A percentile compares a stretch with the other conserved stretches of the same genome.
phyloP scores from a whole-genome alignment of 2,329 filamentous ascomycete genomes.

The Grosmannia serpens region DNA sequence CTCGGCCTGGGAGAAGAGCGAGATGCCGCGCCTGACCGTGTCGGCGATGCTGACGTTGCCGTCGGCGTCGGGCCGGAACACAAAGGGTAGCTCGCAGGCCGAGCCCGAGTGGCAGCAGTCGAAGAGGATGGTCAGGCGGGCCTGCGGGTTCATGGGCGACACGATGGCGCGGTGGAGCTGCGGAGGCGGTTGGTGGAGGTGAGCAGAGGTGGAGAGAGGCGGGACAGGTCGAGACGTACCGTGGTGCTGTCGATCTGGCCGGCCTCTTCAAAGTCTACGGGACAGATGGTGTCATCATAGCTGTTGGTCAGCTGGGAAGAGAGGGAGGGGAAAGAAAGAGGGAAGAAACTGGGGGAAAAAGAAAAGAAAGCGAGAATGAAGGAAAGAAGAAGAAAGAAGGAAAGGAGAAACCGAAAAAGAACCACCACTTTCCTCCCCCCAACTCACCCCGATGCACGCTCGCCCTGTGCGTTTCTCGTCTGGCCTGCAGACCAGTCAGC shows the following conservation, averaged over 20 bases:
- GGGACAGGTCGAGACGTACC: slow-evolving; percentile 8
- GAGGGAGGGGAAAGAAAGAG: neutral
- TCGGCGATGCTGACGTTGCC: slow-evolving; percentile 45
- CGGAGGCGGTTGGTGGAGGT: neutral
- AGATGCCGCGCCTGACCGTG: slow-evolving; percentile 38
- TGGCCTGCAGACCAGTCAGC: slow-evolving; percentile 21
- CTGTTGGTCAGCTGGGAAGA: slow-evolving; percentile 12
- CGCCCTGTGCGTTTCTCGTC: slow-evolving; percentile 31
- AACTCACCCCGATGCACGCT: slow-evolving; percentile 21
- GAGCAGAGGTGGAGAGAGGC: neutral
- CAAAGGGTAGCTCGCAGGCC: slow-evolving; percentile 45
- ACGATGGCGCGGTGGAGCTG: slow-evolving; percentile 39
- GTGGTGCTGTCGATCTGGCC: slow-evolving; percentile 42
- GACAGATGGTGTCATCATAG: slow-evolving; percentile 40
- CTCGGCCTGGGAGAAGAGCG: slow-evolving; percentile 36
- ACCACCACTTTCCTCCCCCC: too few relatives aligned
- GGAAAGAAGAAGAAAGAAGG: neutral
- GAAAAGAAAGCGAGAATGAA: neutral
- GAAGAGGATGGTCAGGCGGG: slow-evolving; percentile 43
- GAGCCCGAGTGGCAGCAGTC: slow-evolving; percentile 53
- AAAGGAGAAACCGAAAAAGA: too few relatives aligned
- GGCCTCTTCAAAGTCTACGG: slow-evolving; percentile 36
- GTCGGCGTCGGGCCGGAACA: slow-evolving; percentile 43
- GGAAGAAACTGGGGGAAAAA: too few relatives aligned
- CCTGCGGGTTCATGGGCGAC: slow-evolving; percentile 34